Evolutionary conservation across 257 asterid genomes (phyloP), one percentile per base, ranked within the genome.

Genomic region (Echites panduratus): DNA sequence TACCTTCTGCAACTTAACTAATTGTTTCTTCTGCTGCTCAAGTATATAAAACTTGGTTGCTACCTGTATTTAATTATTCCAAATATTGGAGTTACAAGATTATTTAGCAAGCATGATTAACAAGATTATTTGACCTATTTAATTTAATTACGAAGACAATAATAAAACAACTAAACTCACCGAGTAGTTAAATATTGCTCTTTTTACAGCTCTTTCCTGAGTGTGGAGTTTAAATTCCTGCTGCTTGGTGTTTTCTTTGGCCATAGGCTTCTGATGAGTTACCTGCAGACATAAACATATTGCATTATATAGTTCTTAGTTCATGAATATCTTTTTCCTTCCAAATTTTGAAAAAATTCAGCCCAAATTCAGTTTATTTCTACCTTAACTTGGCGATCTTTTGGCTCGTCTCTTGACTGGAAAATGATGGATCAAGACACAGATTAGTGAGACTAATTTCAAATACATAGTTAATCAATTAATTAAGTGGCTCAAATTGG

Each of bases 1-100:
- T 80, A 90, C 96, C 95, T 90, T 90, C 35, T 87, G 84, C 78
- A 90, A 84, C 77, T 84, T 87, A 70, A 85, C 88, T 50, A 90
- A 50, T 71, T 79, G 87, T 77, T 85, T 90, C 85, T 88, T 90
- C 75, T 87, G 85, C 76, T 79, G 82, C 77, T 88, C 86, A 22
- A 84, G 82, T 76, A 88, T 77, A 58, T 81, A 83, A 38, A 80
- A 57, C 83, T 87, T 90, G 79, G 89, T 79, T 38, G 85, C 89
- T 44, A 88, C 89, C 95, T 89, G 84, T 26, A 47, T 4, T 32
- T 32, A 32, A 32, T 24, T 27, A 56, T 67, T 29, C 5, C 43
- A 22, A 32, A 32, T 32, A 32, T 32, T 32, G 3, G 38, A 32
- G 38, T 32, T 32, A 32, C 38, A 32, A 32, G 38, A 32, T 32